A percentile compares a stretch with the other conserved stretches of the same genome.
Evolutionary conservation across 495 filamentous ascomycete genomes (phyloP).

Genomic region (Trichoderma reesei): DNA sequence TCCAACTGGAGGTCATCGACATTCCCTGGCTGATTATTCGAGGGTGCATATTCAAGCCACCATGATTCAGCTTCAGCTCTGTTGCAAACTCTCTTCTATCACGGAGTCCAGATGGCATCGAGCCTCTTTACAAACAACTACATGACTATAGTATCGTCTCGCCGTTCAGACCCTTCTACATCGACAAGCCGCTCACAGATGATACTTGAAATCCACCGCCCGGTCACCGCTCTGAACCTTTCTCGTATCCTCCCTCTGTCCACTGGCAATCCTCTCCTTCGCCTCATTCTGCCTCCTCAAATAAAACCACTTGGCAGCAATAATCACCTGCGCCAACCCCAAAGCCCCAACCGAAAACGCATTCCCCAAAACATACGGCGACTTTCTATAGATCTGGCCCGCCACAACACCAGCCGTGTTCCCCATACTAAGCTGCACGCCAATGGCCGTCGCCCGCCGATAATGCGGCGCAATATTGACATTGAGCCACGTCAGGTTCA

Average conservation of each 20-base stretch:
- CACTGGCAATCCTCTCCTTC: conserved; percentile 33
- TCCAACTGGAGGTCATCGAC: conserved; percentile 45
- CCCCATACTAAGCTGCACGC: conserved; percentile 44
- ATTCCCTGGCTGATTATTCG: conserved; percentile 41
- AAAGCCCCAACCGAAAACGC: conserved; percentile 38
- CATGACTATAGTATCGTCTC: too few species aligned
- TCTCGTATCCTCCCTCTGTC: conserved; percentile 33
- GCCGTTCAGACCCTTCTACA: too few species aligned
- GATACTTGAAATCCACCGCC: conserved; percentile 41
- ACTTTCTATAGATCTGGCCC: conserved; percentile 40
- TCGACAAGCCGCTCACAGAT: conserved; percentile 22
- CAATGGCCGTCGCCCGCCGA: conserved; percentile 44
- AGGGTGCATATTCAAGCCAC: conserved; percentile 40
- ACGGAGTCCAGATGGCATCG: too few species aligned
- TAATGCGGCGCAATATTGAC: conserved; percentile 50
- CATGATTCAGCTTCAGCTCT: conserved; percentile 42
- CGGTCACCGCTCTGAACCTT: conserved; percentile 37
- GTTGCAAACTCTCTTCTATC: neutral
- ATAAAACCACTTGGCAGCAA: conserved; percentile 32
- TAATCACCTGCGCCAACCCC: conserved; percentile 29
- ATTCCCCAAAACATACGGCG: conserved; percentile 44
- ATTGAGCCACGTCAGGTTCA: conserved; percentile 48
- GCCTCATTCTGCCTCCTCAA: conserved; percentile 28
- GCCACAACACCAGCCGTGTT: conserved; percentile 48
- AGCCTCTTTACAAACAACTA: too few species aligned